phyloP scores from a whole-genome alignment of 2,329 filamentous ascomycete genomes.

The Myotisia sp. region DNA sequence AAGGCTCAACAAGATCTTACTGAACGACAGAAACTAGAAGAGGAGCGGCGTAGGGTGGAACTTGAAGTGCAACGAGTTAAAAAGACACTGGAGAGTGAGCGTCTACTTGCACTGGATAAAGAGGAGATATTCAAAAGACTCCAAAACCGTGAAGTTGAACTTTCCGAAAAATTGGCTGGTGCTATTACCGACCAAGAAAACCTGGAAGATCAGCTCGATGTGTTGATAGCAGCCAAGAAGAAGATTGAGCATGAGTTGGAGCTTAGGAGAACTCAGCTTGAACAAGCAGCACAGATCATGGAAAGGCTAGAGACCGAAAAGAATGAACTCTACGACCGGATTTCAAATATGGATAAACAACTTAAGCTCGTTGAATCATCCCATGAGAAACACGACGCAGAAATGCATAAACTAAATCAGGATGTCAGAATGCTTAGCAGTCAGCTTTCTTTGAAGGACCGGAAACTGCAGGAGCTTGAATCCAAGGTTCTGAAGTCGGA shows the following conservation, averaged over 20 bases:
- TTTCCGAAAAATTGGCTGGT: constrained; percentile 82
- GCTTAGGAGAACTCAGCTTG: constrained; percentile 62
- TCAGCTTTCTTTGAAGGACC: constrained; percentile 74
- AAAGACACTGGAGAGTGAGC: constrained; percentile 87
- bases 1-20: constrained; percentile 65
- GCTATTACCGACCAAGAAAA: constrained; percentile 89
- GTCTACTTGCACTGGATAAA: constrained; percentile 89
- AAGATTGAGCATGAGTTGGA: constrained; percentile 74
- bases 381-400: constrained; percentile 58
- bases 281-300: constrained; percentile 83
- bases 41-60: constrained; percentile 77
- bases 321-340: constrained; percentile 51
- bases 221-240: constrained; percentile 76
- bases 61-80: constrained; percentile 79
- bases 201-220: constrained; percentile 84
- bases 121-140: constrained; percentile 98
- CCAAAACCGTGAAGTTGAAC: constrained; percentile 75
- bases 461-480: constrained; percentile 79
- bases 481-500: constrained; percentile 68
- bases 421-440: constrained; percentile 87
- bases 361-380: constrained; percentile 56
- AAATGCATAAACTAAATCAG: constrained; percentile 62
- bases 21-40: constrained; percentile 68
- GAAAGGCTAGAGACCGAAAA: constrained; percentile 77
- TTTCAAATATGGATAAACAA: constrained; percentile 55